A percentile compares a stretch with the other conserved stretches of the same genome.
Conservation (phyloP, 73 alveolate species). For the Paramecium sexaurelia region DNA sequence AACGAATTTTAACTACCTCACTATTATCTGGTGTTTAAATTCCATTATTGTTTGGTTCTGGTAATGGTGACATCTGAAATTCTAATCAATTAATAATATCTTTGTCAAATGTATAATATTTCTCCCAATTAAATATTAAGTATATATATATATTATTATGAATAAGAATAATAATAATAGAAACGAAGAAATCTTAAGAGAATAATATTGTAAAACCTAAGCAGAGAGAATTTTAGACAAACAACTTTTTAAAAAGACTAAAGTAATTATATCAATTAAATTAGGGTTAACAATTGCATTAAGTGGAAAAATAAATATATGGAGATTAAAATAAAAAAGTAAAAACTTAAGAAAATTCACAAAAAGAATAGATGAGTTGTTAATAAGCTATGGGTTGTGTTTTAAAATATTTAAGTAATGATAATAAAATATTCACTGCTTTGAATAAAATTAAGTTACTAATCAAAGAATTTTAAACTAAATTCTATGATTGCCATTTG, state of each 20-base stretch:
- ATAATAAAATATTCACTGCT: neutral
- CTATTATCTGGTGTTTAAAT: neutral
- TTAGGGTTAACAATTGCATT: neutral
- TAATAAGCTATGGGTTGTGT: neutral
- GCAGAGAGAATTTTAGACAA: slow-evolving; percentile 2
- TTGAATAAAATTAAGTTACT: neutral
- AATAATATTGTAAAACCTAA: neutral
- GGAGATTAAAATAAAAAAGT: slow-evolving; percentile 31
- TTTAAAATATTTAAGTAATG: neutral
- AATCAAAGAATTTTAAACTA: neutral
- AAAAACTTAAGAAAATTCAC: neutral
- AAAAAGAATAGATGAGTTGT: neutral
- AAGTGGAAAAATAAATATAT: slow-evolving; percentile 1
- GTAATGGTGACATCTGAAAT: slow-evolving; percentile 29
- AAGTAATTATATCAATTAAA: neutral
- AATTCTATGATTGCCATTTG: neutral
- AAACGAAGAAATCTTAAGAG: neutral
- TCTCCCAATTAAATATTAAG: neutral
- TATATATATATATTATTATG: neutral
- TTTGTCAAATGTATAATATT: neutral
- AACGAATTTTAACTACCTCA: neutral
- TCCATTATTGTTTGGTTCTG: neutral
- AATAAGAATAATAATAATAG: neutral
- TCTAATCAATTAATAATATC: slow-evolving; percentile 23
- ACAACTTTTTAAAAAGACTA: neutral